Percentiles rank a stretch among this genome's conserved stretches.
phyloP scores from a whole-genome alignment of 2,329 filamentous ascomycete genomes.

The Neonectria hederae region DNA sequence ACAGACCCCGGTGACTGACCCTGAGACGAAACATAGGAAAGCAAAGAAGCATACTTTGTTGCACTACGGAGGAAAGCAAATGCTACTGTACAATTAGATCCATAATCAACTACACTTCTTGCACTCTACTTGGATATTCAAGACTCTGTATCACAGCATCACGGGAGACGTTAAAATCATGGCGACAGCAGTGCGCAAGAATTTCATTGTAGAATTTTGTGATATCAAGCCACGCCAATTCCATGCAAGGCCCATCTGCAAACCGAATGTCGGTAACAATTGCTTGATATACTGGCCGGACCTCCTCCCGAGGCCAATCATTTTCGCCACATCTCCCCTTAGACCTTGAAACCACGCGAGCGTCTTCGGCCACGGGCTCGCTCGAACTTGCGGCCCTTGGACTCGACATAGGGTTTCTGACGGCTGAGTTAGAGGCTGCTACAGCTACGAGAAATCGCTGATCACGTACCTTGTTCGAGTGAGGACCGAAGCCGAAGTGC shows the following conservation, averaged over 20 bases:
- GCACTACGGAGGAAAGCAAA: constrained; percentile 73
- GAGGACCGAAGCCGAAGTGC: constrained; percentile 98
- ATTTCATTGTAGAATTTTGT: constrained; percentile 51
- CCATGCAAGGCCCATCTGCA: constrained; percentile 52
- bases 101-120: background rate
- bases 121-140: background rate
- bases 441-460: rapidly evolving
- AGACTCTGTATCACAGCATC: background rate
- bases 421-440: constrained; percentile 46
- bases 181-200: constrained; percentile 40
- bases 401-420: constrained; percentile 94
- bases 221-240: constrained; percentile 60
- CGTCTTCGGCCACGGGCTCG: constrained; percentile 97
- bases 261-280: constrained; percentile 44
- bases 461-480: constrained; percentile 88
- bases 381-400: constrained; percentile 99
- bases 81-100: constrained; percentile 39
- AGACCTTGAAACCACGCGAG: constrained; percentile 99
- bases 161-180: constrained; percentile 33
- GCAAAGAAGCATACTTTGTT: constrained; percentile 86
- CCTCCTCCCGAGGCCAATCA: constrained; percentile 41
- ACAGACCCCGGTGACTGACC: background rate
- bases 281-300: constrained; percentile 42
- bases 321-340: constrained; percentile 58
- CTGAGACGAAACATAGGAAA: constrained; percentile 45